phyloP scores from a whole-genome alignment of 306 rosid genomes.

The Quercus dentata region DNA sequence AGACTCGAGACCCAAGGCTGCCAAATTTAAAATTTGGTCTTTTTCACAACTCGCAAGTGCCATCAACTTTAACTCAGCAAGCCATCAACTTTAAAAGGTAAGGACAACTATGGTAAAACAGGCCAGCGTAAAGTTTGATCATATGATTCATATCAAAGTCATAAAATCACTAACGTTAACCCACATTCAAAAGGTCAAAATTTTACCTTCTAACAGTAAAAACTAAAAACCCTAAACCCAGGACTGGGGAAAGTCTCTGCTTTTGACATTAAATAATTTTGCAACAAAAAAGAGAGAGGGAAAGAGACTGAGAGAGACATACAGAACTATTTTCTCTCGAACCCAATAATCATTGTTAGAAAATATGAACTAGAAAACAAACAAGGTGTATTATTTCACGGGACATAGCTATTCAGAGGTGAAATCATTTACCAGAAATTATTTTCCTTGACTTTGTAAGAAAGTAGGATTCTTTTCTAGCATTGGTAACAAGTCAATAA shows the following conservation, averaged over 20 bases:
- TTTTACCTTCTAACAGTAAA: not conserved
- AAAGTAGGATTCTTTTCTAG: not conserved
- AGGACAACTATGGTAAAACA: not conserved
- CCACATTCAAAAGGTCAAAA: not conserved
- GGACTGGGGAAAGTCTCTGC: not conserved
- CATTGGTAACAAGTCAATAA: not conserved
- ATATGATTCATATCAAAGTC: not conserved
- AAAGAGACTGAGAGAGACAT: too few species aligned
- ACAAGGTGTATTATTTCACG: not conserved
- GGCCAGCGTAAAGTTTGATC: not conserved
- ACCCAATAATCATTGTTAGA: not conserved
- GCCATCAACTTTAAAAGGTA: not conserved
- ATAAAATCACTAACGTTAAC: not conserved
- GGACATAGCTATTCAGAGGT: conserved; percentile 5
- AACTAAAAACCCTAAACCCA: not conserved
- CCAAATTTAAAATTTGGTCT: too few species aligned
- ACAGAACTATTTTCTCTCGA: not conserved
- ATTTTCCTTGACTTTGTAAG: conserved; percentile 10
- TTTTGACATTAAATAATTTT: too few species aligned
- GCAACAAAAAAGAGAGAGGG: too few species aligned
- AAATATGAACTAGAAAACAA: not conserved
- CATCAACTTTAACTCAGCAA: not conserved
- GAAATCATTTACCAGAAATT: conserved; percentile 13
- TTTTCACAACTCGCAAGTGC: too few species aligned
- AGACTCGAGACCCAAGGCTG: too few species aligned